Conservation (phyloP, 352 stramenopile genomes). For the Phytophthora ohioensis region DNA sequence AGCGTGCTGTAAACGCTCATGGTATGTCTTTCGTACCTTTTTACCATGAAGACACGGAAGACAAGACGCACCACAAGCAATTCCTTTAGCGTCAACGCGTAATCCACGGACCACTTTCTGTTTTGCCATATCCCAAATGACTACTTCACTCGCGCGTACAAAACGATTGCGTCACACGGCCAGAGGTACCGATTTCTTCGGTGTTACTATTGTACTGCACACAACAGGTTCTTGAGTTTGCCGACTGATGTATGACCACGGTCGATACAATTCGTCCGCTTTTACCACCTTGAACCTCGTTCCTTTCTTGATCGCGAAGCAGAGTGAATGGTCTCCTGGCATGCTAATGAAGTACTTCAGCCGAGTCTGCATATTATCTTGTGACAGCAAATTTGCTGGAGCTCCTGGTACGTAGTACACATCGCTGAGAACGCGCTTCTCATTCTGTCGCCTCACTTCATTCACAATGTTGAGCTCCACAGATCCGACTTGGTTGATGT, state of each 20-base stretch:
- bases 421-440: conserved; percentile 2
- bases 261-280: no score
- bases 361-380: conserved; percentile 1
- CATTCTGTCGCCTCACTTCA: neutral
- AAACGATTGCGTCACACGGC: no score
- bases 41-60: conserved; percentile 2
- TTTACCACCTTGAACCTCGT: no score
- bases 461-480: conserved; percentile 2
- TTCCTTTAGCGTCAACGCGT: no score
- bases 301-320: neutral
- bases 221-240: no score
- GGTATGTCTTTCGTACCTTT: neutral
- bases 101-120: no score
- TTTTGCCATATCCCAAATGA: no score
- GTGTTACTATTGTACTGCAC: no score
- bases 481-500: neutral
- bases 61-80: no score
- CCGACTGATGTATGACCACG: no score
- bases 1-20: neutral
- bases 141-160: no score
- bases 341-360: conserved; percentile 9
- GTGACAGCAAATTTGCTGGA: conserved; percentile 9
- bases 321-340: neutral
- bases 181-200: no score
- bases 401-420: conserved; percentile 11